Evolutionary conservation across 1,284 basidiomycete genomes (phyloP), one percentile per base, ranked within the genome.

Genomic region (Apiotrichum akiyoshidainum): DNA sequence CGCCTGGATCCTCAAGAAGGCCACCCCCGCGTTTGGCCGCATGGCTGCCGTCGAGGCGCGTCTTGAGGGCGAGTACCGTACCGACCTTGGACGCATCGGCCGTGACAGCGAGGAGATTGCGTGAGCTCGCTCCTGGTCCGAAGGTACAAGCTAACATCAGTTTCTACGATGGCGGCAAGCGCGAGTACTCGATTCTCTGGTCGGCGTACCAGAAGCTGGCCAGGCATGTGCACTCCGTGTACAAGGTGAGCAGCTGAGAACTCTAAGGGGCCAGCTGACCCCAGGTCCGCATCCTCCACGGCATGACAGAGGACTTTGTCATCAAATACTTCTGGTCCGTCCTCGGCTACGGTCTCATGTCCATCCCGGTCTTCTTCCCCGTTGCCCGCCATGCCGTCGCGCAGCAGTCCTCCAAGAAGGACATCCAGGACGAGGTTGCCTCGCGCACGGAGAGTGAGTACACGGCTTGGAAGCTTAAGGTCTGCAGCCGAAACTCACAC

Each of bases 301-400:
- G 75, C 17, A 80, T 81, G 91, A 94, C 89, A 0, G 90, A 94
- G 71, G 92, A 95, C 79, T 91, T 90, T 66, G 87, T 95, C 11
- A 92, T 94, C 81, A 94, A 95, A 75, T 95, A 95, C 73, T 80
- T 91, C 12, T 95, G 92, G 92, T 92, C 89, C 22, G 92, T 91
- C 0, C 86, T 87, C 9, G 92, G 92, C 0, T 95, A 94, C 72
- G 84, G 84, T 7, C 82, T 96, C 33, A 95, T 95, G 71, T 90
- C 90, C 5, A 87, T 95, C 9, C 92, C 92, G 0, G 82, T 94
- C 17, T 80, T 94, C 48, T 86, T 89, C 67, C 69, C 73, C 1
- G 68, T 59, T 12, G 66, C 58, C 33, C 60, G 58, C 19, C 61
- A 66, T 3, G 44, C n/a, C 11, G n/a, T 31, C 10, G 17, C 10